Conservation (phyloP, 176 grass and related monocot species). For the Triticum turgidum region DNA sequence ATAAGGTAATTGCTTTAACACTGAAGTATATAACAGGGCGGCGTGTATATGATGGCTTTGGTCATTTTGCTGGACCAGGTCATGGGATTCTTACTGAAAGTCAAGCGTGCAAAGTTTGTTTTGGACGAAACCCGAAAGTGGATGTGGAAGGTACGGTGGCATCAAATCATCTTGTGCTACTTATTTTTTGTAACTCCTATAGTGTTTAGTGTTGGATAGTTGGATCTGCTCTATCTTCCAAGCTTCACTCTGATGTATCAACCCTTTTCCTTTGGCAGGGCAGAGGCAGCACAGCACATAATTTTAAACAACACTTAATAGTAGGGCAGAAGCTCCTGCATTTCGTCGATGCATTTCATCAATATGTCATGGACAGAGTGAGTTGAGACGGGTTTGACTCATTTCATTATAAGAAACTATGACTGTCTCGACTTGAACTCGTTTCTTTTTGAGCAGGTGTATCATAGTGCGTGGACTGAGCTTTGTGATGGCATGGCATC, state of each 20-base stretch:
- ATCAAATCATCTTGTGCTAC: constrained; percentile 19
- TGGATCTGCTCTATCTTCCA: no score
- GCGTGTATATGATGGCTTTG: constrained; percentile 3
- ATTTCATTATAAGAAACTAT: not conserved
- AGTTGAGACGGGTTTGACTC: not conserved
- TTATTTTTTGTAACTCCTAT: not conserved
- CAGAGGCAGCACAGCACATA: no score
- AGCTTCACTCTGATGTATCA: no score
- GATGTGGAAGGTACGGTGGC: constrained; percentile 86
- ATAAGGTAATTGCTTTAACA: constrained; percentile 60
- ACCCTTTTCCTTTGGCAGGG: no score
- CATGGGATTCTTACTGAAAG: constrained; percentile 98
- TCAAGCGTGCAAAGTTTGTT: constrained; percentile 91
- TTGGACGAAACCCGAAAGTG: constrained; percentile 88
- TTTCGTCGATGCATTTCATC: no score
- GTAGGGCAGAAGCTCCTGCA: no score
- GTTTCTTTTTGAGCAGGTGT: constrained; percentile 53
- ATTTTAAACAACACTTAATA: no score
- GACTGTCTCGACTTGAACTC: not conserved
- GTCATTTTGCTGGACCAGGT: constrained; percentile 48
- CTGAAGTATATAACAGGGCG: not conserved
- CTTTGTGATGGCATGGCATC: constrained; percentile 78
- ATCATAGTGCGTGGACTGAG: constrained; percentile 94
- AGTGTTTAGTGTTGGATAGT: not conserved
- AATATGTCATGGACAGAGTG: no score